Evolutionary conservation across 2,329 filamentous ascomycete species (phyloP).

Genomic region (Chaetomium sp.): DNA sequence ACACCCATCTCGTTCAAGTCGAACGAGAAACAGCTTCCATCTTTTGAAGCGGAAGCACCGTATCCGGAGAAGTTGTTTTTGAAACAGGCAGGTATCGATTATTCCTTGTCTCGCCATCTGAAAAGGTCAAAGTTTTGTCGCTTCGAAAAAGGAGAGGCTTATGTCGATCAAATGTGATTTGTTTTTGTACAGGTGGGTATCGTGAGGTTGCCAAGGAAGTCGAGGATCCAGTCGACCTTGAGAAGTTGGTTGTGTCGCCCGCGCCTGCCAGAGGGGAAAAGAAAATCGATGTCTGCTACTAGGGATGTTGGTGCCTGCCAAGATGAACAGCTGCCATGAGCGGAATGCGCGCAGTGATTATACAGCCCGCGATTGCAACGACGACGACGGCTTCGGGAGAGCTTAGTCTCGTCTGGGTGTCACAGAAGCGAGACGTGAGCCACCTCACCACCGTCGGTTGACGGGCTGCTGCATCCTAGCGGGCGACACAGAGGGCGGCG

Average conservation of each 20-base stretch:
- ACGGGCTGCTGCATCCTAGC: constrained; percentile 58
- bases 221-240: constrained; percentile 39
- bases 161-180: constrained; percentile 38
- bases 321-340: constrained; percentile 51
- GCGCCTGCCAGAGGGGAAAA: constrained; percentile 45
- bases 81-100: constrained; percentile 41
- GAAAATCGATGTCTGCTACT: constrained; percentile 49
- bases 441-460: constrained; percentile 56
- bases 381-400: constrained; percentile 42
- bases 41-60: constrained; percentile 46
- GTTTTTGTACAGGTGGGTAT: constrained; percentile 41
- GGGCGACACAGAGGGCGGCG: constrained; percentile 71
- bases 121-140: constrained; percentile 34
- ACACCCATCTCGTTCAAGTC: constrained; percentile 47
- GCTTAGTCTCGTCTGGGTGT: constrained; percentile 38
- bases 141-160: constrained; percentile 39
- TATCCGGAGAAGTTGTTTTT: constrained; percentile 37
- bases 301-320: constrained; percentile 52
- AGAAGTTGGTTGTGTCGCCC: constrained; percentile 28
- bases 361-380: constrained; percentile 42
- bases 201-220: constrained; percentile 32
- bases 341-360: constrained; percentile 42
- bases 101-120: constrained; percentile 39
- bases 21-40: constrained; percentile 42
- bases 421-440: constrained; percentile 41